Evolutionary conservation across 78 protist genomes (phyloP).

Genomic region (Trichosphaerium sp.): DNA sequence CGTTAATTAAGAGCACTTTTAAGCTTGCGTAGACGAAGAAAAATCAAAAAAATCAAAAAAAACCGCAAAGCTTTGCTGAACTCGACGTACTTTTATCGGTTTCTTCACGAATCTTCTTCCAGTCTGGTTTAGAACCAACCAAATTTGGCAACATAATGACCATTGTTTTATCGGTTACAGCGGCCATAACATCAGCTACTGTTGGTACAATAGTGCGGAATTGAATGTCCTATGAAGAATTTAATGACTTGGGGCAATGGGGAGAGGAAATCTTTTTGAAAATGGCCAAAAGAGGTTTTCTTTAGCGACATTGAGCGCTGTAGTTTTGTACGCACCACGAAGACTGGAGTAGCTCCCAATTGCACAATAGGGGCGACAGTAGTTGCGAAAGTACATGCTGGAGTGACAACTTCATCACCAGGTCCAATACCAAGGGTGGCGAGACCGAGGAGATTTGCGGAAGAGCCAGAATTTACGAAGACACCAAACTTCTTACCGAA

Average conservation of each 20-base stretch:
- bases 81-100: too few relatives aligned
- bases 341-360: not conserved
- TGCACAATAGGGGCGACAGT: slow-evolving; percentile 2
- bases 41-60: too few relatives aligned
- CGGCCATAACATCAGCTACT: not conserved
- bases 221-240: not conserved
- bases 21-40: not conserved
- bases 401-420: slow-evolving; percentile 11
- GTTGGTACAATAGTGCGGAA: not conserved
- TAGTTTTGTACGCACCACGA: too few relatives aligned
- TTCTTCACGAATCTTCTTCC: not conserved
- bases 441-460: slow-evolving; percentile 8
- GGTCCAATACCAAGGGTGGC: not conserved
- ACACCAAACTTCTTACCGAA: slow-evolving; percentile 12
- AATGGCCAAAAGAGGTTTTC: too few relatives aligned
- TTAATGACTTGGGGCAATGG: too few relatives aligned
- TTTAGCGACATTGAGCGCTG: too few relatives aligned
- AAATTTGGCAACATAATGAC: slow-evolving; percentile 3
- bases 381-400: slow-evolving; percentile 4
- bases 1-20: too few relatives aligned
- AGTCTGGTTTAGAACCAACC: slow-evolving; percentile 7
- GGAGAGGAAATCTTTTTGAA: too few relatives aligned
- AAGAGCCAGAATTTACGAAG: slow-evolving; percentile 10
- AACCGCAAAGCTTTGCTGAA: too few relatives aligned
- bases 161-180: not conserved